Evolutionary conservation across 2,329 filamentous ascomycete genomes (phyloP).

Genomic region (Didymosphaeria variabile): DNA sequence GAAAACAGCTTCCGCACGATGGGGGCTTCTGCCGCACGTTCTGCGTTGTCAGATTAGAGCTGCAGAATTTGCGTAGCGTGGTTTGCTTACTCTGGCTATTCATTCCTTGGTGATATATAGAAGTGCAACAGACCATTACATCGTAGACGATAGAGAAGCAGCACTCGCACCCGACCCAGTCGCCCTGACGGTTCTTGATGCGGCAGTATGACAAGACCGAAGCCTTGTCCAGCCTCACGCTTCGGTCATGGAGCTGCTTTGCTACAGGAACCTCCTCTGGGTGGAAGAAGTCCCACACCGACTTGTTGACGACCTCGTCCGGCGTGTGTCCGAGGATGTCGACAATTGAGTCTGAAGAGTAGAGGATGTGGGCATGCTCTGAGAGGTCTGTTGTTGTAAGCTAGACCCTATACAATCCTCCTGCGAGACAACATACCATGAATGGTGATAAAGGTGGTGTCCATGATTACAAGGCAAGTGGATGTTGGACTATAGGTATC

Average conservation of each 20-base stretch:
- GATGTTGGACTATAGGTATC: neutral
- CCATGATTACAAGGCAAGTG: conserved; percentile 53
- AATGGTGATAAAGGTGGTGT: conserved; percentile 90
- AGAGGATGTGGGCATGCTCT: conserved; percentile 79
- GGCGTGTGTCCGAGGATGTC: conserved; percentile 85
- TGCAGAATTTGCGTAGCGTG: neutral
- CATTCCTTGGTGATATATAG: conserved; percentile 74
- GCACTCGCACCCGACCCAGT: conserved; percentile 84
- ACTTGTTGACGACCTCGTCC: conserved; percentile 76
- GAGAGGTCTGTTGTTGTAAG: conserved; percentile 68
- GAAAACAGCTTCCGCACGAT: conserved; percentile 82
- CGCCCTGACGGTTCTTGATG: conserved; percentile 72
- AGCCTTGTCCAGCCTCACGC: conserved; percentile 81
- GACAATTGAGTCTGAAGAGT: conserved; percentile 82
- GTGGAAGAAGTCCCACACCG: conserved; percentile 88
- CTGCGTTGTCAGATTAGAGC: conserved; percentile 55
- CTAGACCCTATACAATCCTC: conserved; percentile 15
- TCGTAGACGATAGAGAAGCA: conserved; percentile 91
- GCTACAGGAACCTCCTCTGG: conserved; percentile 81
- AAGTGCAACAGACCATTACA: conserved; percentile 85
- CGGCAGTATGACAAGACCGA: conserved; percentile 83
- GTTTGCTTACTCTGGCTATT: conserved; percentile 75
- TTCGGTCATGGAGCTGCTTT: conserved; percentile 74
- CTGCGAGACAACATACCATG: conserved; percentile 68
- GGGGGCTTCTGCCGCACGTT: conserved; percentile 78